phyloP scores from a whole-genome alignment of 768 basidiomycete genomes.

The Suillus discolor region DNA sequence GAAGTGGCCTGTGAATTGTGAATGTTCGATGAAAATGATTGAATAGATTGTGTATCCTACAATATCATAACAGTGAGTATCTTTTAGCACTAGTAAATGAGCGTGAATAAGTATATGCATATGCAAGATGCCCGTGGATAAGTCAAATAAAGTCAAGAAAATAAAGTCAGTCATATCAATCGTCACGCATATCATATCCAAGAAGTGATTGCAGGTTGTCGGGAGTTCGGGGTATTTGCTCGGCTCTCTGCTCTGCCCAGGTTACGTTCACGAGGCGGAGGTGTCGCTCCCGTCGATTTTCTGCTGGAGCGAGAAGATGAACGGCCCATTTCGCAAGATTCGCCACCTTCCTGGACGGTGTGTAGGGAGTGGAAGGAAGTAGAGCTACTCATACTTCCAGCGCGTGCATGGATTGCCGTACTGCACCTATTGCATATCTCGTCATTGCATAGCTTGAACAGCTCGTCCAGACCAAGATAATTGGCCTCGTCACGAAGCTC shows the following conservation, averaged over 20 bases:
- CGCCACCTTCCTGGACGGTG: conserved; percentile 58
- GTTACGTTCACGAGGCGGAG: conserved; percentile 19
- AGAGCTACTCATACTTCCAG: conserved; percentile 41
- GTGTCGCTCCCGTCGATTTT: neutral
- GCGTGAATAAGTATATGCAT: conserved; percentile 6
- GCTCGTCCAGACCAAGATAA: conserved; percentile 68
- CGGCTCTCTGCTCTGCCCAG: conserved; percentile 14
- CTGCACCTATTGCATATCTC: conserved; percentile 61
- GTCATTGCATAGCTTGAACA: conserved; percentile 65
- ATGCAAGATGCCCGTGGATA: neutral
- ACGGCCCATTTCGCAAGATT: conserved; percentile 26
- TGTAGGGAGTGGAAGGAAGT: conserved; percentile 63
- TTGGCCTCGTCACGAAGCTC: conserved; percentile 80
- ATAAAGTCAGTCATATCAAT: neutral
- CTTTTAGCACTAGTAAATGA: conserved; percentile 1
- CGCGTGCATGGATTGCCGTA: conserved; percentile 41
- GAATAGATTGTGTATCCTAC: neutral
- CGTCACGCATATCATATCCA: conserved; percentile 2
- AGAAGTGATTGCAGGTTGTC: neutral
- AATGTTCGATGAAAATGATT: neutral
- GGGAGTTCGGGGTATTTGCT: neutral
- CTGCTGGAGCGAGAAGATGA: conserved; percentile 10
- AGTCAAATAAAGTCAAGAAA: conserved; percentile 3
- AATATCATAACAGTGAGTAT: neutral
- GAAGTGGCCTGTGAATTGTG: neutral